These are phyloP conservation scores for Cyclotella cryptica DNA, from an alignment of 108 stramenopile species.

Conservation along the genomic window DNA sequence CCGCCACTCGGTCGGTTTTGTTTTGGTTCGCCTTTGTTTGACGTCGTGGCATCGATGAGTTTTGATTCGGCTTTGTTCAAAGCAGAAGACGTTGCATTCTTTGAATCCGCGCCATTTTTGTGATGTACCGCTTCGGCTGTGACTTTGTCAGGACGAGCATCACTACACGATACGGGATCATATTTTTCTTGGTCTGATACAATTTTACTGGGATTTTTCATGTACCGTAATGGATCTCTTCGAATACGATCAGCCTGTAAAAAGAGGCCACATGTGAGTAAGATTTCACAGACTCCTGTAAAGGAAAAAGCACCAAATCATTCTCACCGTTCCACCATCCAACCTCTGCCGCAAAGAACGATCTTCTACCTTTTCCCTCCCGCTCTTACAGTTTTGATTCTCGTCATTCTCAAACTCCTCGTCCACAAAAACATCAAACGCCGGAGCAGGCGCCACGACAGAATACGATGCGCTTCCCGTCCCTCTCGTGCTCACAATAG, in stretches of 20 bases:
- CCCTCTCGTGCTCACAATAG: slow-evolving; percentile 25
- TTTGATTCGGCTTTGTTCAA: not conserved
- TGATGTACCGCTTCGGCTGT: not conserved
- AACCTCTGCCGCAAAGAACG: slow-evolving; percentile 73
- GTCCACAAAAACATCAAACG: slow-evolving; percentile 86
- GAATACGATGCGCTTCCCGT: not conserved
- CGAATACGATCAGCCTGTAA: slow-evolving; percentile 65
- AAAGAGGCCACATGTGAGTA: not conserved
- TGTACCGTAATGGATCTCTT: slow-evolving; percentile 79
- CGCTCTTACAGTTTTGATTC: slow-evolving; percentile 14
- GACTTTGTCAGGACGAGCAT: not conserved
- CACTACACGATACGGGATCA: slow-evolving; percentile 10
- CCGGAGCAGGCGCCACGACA: slow-evolving; percentile 21
- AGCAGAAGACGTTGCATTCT: not conserved
- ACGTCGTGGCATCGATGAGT: not conserved
- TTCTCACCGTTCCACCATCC: slow-evolving; percentile 73
- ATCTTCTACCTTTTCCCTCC: slow-evolving; percentile 57
- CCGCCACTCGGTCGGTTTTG: slow-evolving; percentile 25
- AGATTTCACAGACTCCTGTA: not conserved
- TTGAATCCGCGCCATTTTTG: no score
- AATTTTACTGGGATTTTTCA: slow-evolving; percentile 68
- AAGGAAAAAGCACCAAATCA: not conserved
- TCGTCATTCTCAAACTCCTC: slow-evolving; percentile 61
- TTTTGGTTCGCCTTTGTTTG: slow-evolving; percentile 3
- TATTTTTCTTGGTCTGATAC: slow-evolving; percentile 53